Evolutionary conservation across 208 protist genomes (phyloP).

Genomic region (Trichomonas gallinae): DNA sequence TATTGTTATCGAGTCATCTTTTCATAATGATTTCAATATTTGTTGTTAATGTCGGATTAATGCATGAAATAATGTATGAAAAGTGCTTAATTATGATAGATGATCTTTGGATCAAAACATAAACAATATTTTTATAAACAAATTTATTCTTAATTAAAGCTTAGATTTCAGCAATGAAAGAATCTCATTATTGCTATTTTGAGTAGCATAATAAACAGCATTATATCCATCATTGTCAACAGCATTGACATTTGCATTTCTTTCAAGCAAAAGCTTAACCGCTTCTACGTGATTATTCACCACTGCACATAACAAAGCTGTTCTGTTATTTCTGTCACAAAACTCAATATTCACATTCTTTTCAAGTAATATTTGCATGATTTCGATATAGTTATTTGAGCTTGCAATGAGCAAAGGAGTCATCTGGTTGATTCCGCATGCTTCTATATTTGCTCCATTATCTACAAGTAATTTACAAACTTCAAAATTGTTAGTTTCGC

Average conservation of each 20-base stretch:
- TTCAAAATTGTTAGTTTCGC: background rate
- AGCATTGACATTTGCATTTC: background rate
- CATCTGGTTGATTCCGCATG: background rate
- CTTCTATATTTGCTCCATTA: background rate
- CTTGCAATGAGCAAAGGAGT: background rate
- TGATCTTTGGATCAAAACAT: too few species aligned
- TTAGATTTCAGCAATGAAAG: background rate
- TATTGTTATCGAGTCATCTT: too few species aligned
- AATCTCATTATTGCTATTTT: background rate
- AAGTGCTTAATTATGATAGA: too few species aligned
- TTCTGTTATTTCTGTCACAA: background rate
- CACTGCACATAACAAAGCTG: background rate
- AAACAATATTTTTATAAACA: too few species aligned
- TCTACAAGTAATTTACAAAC: background rate
- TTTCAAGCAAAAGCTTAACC: background rate
- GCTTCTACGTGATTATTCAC: background rate
- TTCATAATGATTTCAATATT: too few species aligned
- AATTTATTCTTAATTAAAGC: too few species aligned
- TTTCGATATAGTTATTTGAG: background rate
- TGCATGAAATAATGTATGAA: too few species aligned
- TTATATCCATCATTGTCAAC: background rate
- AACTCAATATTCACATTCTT: background rate
- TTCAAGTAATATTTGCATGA: background rate
- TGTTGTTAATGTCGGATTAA: too few species aligned
- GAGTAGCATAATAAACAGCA: background rate